A percentile compares a stretch with the other conserved stretches of the same genome.
Conservation (phyloP, 2,329 filamentous ascomycete genomes). For the Cadophora sp. region DNA sequence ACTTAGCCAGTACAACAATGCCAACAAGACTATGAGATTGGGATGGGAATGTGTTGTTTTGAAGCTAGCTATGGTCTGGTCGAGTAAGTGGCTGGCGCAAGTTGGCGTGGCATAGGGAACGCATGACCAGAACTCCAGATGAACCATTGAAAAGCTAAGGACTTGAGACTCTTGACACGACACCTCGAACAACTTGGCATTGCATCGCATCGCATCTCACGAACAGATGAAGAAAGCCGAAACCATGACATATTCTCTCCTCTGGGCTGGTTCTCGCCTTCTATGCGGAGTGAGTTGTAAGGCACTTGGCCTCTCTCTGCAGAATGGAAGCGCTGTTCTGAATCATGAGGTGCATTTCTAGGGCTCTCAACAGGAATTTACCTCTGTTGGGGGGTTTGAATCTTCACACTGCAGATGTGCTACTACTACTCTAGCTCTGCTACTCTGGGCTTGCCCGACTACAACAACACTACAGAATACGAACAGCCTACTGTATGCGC, state of each 20-base stretch:
- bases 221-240: no score
- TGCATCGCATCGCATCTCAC: neutral
- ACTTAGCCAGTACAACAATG: neutral
- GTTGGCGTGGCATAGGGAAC: conserved; percentile 1
- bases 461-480: no score
- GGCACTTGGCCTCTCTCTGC: neutral
- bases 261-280: no score
- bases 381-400: neutral
- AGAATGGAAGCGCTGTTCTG: neutral
- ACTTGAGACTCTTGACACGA: conserved; percentile 10
- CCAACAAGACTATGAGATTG: neutral
- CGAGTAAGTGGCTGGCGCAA: neutral
- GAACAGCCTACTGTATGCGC: neutral
- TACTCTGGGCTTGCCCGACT: neutral
- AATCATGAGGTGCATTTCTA: conserved; percentile 5
- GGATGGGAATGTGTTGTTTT: neutral
- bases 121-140: neutral
- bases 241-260: neutral
- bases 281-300: neutral
- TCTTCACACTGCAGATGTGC: conserved; percentile 2
- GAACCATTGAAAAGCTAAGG: conserved; percentile 5
- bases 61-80: neutral
- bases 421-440: neutral
- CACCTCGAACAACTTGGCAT: conserved; percentile 14
- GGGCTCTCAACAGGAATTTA: conserved; percentile 6